phyloP scores from a whole-genome alignment of 805 yeast genomes.

The Ogataea saltuana region DNA sequence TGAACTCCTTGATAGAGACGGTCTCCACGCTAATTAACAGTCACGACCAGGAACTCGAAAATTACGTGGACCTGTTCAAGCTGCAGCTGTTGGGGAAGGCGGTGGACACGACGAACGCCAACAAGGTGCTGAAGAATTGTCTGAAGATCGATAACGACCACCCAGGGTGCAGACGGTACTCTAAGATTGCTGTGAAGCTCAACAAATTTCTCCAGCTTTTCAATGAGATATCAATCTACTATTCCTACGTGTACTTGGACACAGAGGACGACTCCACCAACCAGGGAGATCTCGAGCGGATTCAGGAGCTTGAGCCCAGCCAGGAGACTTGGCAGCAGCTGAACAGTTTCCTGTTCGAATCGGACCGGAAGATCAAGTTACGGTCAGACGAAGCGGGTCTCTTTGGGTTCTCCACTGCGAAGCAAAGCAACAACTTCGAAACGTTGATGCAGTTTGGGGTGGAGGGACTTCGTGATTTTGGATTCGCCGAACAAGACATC shows the following conservation, averaged over 20 bases:
- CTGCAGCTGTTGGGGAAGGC: conserved; percentile 31
- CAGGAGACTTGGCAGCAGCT: conserved; percentile 44
- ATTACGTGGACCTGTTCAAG: conserved; percentile 30
- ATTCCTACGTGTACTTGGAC: conserved; percentile 38
- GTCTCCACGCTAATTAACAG: conserved; percentile 26
- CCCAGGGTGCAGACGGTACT: conserved; percentile 53
- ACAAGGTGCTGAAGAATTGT: conserved; percentile 48
- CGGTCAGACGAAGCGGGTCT: conserved; percentile 22
- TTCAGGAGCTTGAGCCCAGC: conserved; percentile 41
- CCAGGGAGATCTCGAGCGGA: conserved; percentile 28
- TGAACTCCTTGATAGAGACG: conserved; percentile 25
- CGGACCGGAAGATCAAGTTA: conserved; percentile 21
- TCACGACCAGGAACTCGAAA: conserved; percentile 22
- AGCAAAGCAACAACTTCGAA: conserved; percentile 29
- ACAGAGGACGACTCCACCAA: conserved; percentile 33
- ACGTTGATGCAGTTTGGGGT: conserved; percentile 25
- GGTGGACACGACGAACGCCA: conserved; percentile 14
- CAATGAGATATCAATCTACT: conserved; percentile 46
- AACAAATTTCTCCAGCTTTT: conserved; percentile 40
- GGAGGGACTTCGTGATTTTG: conserved; percentile 19
- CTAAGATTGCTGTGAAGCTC: conserved; percentile 54
- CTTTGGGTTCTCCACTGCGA: conserved; percentile 19
- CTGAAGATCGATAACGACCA: conserved; percentile 77
- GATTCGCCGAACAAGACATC: conserved; percentile 26
- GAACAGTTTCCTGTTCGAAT: conserved; percentile 35